phyloP scores from a whole-genome alignment of 306 rosid genomes.

The Lathyrus sativus region DNA sequence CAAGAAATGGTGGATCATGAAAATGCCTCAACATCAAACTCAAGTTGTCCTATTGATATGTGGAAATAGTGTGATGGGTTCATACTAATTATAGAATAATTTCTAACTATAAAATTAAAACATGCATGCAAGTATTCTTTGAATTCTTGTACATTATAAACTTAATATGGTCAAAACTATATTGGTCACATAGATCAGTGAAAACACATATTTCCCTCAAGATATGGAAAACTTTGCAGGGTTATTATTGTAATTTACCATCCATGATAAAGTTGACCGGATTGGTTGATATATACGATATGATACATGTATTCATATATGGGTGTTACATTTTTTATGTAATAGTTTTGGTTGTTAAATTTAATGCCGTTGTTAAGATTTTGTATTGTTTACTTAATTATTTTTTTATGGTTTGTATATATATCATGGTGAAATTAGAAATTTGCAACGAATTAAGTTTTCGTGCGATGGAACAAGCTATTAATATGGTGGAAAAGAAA shows the following conservation, averaged over 20 bases:
- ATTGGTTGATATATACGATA: slow-evolving; percentile 37
- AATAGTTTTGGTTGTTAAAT: slow-evolving; percentile 11
- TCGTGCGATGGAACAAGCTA: no score
- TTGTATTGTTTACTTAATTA: not conserved
- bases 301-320: slow-evolving; percentile 14
- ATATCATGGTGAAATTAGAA: no score
- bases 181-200: not conserved
- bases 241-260: not conserved
- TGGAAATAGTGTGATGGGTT: slow-evolving; percentile 57
- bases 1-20: slow-evolving; percentile 53
- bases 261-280: slow-evolving; percentile 34
- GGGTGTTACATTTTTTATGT: slow-evolving; percentile 37
- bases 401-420: not conserved
- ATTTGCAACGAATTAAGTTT: no score
- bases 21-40: slow-evolving; percentile 56
- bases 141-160: slow-evolving; percentile 69
- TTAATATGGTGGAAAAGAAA: no score
- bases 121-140: slow-evolving; percentile 32
- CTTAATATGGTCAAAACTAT: slow-evolving; percentile 41
- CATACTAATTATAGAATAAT: slow-evolving; percentile 50
- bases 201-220: slow-evolving; percentile 5
- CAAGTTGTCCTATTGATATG: slow-evolving; percentile 59
- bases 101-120: slow-evolving; percentile 31
- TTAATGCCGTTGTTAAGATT: not conserved
- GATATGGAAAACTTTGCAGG: slow-evolving; percentile 12